Evolutionary conservation across 345 rosid genomes (phyloP), one percentile per base, ranked within the genome.

Genomic region (Populus alba): DNA sequence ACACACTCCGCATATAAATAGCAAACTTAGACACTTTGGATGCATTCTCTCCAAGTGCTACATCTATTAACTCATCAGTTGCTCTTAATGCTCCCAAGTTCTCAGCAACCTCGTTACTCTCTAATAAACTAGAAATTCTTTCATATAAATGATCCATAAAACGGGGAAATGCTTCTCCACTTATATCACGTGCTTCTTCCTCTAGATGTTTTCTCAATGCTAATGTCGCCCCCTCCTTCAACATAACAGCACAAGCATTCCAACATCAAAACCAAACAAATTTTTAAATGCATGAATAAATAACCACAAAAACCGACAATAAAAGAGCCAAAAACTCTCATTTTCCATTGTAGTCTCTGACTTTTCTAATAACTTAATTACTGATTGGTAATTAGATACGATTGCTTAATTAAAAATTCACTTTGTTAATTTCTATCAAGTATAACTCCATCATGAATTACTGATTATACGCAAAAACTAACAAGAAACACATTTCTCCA

Each of bases 1-100:
- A 94, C 59, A 92, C 92, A 15, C 71, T 84, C 79, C 97, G 84
- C 94, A 94, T 87, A 31, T 91, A 90, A 80, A 63, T 81, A 12
- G 99, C 89, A 83, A 94, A 90, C 85, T 88, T 92, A 12, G 98
- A 94, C 76, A 97, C 97, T 85, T 92, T 97, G 7, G 98, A 89
- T 69, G 99, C 99, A 82, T 92, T 94, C 86, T 94, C 99, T 49
- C 98, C 98, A 43, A 97, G 92, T 22, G 90, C 92, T 47, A 96
- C 91, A 71, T 96, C 99, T 71, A 95, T 96, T 84, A 96, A 86
- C 88, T 92, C 97, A 72, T 91, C 98, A 81, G 94, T 89, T 51
- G 93, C 97, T 86, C 97, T 86, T 38, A 96, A 87, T 41, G 93
- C 99, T 81, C 98, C 98, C 90, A 94, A 74, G 83, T 97, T 97